Evolutionary conservation across 768 basidiomycete species (phyloP), one percentile per base, ranked within the genome.

Genomic region (Lanmaoa pseudosensibilis): DNA sequence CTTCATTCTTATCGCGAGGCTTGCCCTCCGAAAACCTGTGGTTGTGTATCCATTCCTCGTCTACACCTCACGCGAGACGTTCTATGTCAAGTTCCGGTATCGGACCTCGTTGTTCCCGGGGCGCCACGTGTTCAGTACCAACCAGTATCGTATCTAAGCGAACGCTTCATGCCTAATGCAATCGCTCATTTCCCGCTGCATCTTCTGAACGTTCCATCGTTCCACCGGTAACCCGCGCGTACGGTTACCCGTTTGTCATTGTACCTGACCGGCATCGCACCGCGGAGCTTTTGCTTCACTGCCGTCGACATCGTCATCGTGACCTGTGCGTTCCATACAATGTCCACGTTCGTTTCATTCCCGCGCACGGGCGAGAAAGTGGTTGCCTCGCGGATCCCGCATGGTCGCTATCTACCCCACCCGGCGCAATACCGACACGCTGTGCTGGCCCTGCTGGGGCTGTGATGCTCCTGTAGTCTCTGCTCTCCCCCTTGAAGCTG

Each of bases 101-200:
- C 67, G 67, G 68, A 56, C n/a, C 69, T 59, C 52, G 52, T 55
- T 56, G 43, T 50, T 37, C 52, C 68, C 61, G 66, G 58, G 46
- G 32, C 8, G 43, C 50, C 55, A 49, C 61, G 36, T 65, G 60
- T 58, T 25, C 46, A 23, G 16, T 37, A 12, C 50, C 9, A 32
- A 18, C 21, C 36, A 36, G 8, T 57, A 60, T 69, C 68, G 57
- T 69, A 69, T 69, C 68, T 70, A 69, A n/a, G 54, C 68, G 68
- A 58, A 21, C 39, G 30, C 50, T 55, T 56, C 40, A 19, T 53
- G 56, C 43, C 27, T 21, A 40, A 41, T 58, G 16, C 53, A 33
- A 55, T 59, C 30, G 39, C 52, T 54, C 58, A 61, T 65, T 50
- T 47, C 41, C 48, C 51, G 34, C 53, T 53, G n/a, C 64, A 51